Conservation (phyloP, 371 early-diverging fungal species). For the Apophysomyces sp. region DNA sequence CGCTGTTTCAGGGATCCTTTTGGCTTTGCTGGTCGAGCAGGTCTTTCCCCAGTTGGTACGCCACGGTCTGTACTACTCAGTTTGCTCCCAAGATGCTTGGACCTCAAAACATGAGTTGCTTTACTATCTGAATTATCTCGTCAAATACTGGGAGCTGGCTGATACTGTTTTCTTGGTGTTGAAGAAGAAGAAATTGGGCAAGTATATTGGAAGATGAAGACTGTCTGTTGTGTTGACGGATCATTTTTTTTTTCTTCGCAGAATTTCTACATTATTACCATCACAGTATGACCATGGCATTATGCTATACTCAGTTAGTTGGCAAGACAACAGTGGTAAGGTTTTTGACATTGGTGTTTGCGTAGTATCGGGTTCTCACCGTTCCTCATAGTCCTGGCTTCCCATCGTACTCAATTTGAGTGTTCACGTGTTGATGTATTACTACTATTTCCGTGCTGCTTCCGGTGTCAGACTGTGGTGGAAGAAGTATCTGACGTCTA, state of each 20-base stretch:
- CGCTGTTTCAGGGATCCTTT: conserved; percentile 57
- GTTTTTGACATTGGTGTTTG: conserved; percentile 7
- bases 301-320: conserved; percentile 56
- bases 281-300: conserved; percentile 79
- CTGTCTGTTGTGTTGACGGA: not conserved
- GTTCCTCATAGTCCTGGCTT: conserved; percentile 52
- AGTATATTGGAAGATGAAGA: not conserved
- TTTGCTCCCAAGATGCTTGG: conserved; percentile 66
- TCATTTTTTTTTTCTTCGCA: not conserved
- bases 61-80: conserved; percentile 66
- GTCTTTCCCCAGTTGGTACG: conserved; percentile 57
- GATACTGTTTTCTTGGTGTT: conserved; percentile 35
- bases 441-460: conserved; percentile 85
- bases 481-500: conserved; percentile 85
- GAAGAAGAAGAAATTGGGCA: conserved; percentile 36
- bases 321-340: conserved; percentile 78
- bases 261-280: conserved; percentile 87
- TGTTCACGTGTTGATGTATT: conserved; percentile 91
- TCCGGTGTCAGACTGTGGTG: conserved; percentile 83
- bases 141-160: conserved; percentile 81
- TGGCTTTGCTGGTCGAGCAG: conserved; percentile 69
- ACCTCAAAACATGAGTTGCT: conserved; percentile 69
- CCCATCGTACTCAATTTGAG: conserved; percentile 76
- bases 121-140: conserved; percentile 83
- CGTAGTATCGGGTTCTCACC: conserved; percentile 25